Evolutionary conservation across 2,329 filamentous ascomycete genomes (phyloP).

Genomic region (Colletotrichum zoysiae): DNA sequence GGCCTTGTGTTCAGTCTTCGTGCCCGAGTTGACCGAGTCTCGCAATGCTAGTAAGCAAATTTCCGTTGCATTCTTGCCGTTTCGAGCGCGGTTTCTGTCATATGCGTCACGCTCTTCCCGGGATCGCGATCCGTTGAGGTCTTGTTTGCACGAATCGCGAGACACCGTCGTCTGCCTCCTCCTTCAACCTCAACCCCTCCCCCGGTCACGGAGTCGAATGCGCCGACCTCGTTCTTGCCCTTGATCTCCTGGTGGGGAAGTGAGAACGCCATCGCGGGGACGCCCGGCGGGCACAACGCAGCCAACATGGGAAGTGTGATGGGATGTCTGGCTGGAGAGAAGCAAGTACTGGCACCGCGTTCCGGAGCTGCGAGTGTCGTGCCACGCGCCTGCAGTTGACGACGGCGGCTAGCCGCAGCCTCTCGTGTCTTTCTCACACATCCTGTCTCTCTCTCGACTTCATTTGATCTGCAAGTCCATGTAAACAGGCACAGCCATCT

Average conservation of each 20-base stretch:
- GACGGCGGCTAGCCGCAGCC: constrained; percentile 19
- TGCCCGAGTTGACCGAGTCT: constrained; percentile 6
- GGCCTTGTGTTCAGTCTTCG: not conserved
- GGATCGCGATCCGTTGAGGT: constrained; percentile 24
- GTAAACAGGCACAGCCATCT: not conserved
- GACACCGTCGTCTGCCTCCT: constrained; percentile 1
- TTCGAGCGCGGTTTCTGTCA: constrained; percentile 13
- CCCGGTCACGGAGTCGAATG: not conserved
- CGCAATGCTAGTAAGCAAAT: not conserved
- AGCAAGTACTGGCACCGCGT: constrained; percentile 10
- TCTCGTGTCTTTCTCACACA: constrained; percentile 5
- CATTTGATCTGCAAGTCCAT: constrained; percentile 11
- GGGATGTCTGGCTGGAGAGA: not conserved
- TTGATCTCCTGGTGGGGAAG: not conserved
- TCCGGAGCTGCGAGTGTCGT: constrained; percentile 33
- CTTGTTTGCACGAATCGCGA: not conserved
- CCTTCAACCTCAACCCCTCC: constrained; percentile 7
- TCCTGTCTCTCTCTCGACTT: constrained; percentile 14
- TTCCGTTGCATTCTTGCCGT: not conserved
- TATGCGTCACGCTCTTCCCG: constrained; percentile 14
- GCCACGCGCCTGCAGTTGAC: constrained; percentile 22
- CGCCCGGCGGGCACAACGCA: not conserved
- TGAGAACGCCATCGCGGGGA: constrained; percentile 10
- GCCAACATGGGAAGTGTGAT: not conserved
- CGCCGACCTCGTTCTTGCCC: constrained; percentile 16